Conservation (phyloP, 2,329 filamentous ascomycete genomes). For the Pleoardoris graminearum region DNA sequence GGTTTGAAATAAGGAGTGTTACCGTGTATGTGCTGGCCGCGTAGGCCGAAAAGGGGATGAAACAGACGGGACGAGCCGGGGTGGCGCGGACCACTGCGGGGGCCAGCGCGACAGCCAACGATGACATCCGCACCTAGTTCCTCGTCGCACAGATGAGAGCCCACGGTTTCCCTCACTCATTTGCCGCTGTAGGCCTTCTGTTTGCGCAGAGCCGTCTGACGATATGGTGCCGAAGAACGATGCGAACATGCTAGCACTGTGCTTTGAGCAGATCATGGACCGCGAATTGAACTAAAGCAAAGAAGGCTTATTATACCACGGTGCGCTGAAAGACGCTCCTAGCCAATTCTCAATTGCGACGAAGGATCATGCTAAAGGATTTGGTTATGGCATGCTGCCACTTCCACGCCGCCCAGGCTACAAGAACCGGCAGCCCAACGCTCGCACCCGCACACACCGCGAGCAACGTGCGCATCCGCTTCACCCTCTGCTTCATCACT, state of each 20-base stretch:
- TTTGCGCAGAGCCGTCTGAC: too few relatives aligned
- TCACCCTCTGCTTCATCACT: background rate
- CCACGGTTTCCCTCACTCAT: too few relatives aligned
- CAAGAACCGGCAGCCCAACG: background rate
- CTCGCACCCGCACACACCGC: background rate
- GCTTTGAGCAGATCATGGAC: too few relatives aligned
- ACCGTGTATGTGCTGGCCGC: constrained; percentile 3
- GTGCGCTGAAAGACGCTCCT: too few relatives aligned
- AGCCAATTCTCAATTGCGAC: background rate
- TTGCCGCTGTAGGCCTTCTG: too few relatives aligned
- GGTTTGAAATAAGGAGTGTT: background rate
- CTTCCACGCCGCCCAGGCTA: background rate
- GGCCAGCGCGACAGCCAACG: background rate
- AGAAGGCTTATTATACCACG: too few relatives aligned
- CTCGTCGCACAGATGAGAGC: background rate
- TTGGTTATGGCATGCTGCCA: background rate
- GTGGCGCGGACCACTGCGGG: too few relatives aligned
- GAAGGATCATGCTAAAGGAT: background rate
- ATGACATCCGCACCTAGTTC: background rate
- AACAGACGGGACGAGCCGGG: background rate
- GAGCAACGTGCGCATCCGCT: background rate
- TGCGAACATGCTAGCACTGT: too few relatives aligned
- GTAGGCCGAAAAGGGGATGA: constrained; percentile 3
- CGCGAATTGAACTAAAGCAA: too few relatives aligned
- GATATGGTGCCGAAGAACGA: too few relatives aligned